phyloP scores from a whole-genome alignment of 305 asterid genomes.

The Coffea humblotiana region DNA sequence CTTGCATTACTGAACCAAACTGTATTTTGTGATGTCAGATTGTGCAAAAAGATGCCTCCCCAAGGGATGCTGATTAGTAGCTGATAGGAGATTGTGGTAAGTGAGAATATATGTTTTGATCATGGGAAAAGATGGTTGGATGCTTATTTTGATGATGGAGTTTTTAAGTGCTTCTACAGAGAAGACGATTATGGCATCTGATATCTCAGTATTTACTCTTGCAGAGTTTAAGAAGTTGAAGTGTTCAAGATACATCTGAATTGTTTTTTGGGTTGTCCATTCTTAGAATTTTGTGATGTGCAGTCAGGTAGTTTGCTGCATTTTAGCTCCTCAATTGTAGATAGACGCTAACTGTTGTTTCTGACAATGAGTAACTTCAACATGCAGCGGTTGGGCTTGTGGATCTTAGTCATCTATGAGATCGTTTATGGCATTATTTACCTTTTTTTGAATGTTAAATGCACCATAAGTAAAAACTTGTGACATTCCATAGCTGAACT shows the following conservation, averaged over 20 bases:
- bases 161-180: not conserved
- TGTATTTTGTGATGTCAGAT: conserved; percentile 49
- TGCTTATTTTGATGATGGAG: not conserved
- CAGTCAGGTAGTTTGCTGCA: not conserved
- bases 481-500: too few species aligned
- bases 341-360: too few species aligned
- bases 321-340: not conserved
- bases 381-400: not conserved
- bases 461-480: not conserved
- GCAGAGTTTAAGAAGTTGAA: not conserved
- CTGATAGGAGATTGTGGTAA: not conserved
- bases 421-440: not conserved
- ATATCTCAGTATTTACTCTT: not conserved
- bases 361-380: not conserved
- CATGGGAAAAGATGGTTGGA: too few species aligned
- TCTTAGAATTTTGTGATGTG: not conserved
- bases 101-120: too few species aligned
- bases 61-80: conserved; percentile 41
- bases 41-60: conserved; percentile 56
- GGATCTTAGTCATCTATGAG: not conserved
- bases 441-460: not conserved
- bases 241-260: not conserved
- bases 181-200: not conserved
- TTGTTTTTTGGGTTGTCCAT: not conserved
- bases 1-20: conserved; percentile 15